A percentile compares a stretch with the other conserved stretches of the same genome.
Evolutionary conservation across 257 asterid species (phyloP).

Genomic region (Coffea eugenioides): DNA sequence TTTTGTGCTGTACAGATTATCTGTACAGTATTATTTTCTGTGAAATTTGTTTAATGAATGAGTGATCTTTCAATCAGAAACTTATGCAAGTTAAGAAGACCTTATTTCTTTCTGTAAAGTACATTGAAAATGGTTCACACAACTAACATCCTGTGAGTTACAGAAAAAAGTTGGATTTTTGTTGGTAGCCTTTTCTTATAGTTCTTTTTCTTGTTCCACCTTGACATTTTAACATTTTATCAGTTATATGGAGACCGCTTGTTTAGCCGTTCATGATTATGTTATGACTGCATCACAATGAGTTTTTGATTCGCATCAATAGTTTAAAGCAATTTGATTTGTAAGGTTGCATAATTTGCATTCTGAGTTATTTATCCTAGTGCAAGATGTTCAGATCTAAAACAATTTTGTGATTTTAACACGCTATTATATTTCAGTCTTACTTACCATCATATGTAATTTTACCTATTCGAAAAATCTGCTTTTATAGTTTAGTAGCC

Average conservation of each 20-base stretch:
- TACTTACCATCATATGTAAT: background rate
- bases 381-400: background rate
- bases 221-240: background rate
- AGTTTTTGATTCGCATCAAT: background rate
- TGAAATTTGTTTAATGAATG: background rate
- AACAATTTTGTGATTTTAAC: background rate
- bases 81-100: background rate
- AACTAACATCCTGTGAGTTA: background rate
- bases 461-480: background rate
- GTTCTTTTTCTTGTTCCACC: background rate
- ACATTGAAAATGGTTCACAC: background rate
- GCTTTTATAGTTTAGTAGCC: background rate
- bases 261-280: background rate
- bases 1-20: background rate
- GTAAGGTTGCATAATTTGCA: no score
- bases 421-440: background rate
- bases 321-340: background rate
- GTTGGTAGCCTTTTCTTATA: background rate
- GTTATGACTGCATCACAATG: background rate
- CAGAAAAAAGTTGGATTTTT: background rate
- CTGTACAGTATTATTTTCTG: background rate
- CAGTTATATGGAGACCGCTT: background rate
- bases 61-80: background rate
- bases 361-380: background rate
- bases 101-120: background rate